phyloP scores from a whole-genome alignment of 306 rosid genomes.

The Quercus mongolica region DNA sequence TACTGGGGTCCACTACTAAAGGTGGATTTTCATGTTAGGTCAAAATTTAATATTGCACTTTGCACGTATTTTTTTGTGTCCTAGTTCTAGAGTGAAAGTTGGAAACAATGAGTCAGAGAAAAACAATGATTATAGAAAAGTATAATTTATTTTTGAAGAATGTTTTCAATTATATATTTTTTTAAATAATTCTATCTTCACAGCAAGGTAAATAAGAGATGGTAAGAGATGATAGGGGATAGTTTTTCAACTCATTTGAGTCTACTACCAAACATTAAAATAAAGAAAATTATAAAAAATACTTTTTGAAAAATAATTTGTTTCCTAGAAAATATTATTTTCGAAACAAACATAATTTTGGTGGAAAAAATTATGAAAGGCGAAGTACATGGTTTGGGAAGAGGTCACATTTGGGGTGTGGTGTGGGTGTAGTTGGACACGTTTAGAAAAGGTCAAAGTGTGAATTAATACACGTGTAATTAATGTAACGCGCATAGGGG shows the following conservation, averaged over 20 bases:
- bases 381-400: too few species aligned
- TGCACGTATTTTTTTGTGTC: neutral
- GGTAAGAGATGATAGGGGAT: too few species aligned
- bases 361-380: neutral
- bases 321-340: neutral
- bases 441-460: neutral
- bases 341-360: too few species aligned
- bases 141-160: too few species aligned
- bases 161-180: too few species aligned
- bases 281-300: too few species aligned
- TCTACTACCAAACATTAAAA: too few species aligned
- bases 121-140: too few species aligned
- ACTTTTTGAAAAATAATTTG: too few species aligned
- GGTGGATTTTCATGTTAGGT: neutral
- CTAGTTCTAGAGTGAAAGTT: neutral
- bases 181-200: rapidly evolving
- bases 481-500: neutral
- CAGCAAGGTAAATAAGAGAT: rapidly evolving
- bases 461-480: neutral
- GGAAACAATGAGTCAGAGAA: neutral
- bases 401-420: neutral
- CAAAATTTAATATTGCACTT: neutral
- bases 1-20: neutral
- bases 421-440: neutral
- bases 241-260: too few species aligned